Conservation (phyloP, 2,329 filamentous ascomycete genomes). For the Pestalotiopsis sp. region DNA sequence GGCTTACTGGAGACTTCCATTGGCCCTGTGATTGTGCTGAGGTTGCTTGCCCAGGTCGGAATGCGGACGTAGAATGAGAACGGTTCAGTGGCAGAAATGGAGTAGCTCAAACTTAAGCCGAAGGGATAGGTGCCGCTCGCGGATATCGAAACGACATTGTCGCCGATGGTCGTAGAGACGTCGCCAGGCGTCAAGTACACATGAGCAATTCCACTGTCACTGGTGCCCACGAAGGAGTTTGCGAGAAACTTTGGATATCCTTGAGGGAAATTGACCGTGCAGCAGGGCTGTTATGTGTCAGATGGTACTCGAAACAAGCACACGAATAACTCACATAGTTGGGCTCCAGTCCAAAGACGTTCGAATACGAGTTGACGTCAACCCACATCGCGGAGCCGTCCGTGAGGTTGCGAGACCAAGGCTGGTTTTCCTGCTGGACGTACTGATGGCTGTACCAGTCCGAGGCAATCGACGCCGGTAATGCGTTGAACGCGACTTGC, state of each 20-base stretch:
- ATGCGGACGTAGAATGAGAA: conserved; percentile 37
- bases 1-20: conserved; percentile 21
- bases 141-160: conserved; percentile 40
- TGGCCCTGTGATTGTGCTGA: conserved; percentile 23
- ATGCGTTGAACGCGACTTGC: conserved; percentile 53
- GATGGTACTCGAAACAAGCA: not conserved
- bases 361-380: conserved; percentile 46
- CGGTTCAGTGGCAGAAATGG: conserved; percentile 29
- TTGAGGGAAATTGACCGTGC: conserved; percentile 60
- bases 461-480: conserved; percentile 50
- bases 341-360: conserved; percentile 55
- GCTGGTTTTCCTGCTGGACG: conserved; percentile 56
- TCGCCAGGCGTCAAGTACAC: conserved; percentile 50
- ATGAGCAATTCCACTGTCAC: conserved; percentile 53
- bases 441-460: conserved; percentile 62
- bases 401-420: conserved; percentile 46
- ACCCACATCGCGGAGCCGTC: conserved; percentile 38
- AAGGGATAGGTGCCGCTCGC: conserved; percentile 52
- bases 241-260: conserved; percentile 58
- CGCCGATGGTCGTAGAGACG: conserved; percentile 40
- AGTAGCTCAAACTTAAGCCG: conserved; percentile 32
- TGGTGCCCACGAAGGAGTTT: conserved; percentile 47
- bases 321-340: conserved; percentile 37
- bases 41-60: conserved; percentile 30
- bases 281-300: conserved; percentile 43